phyloP scores from a whole-genome alignment of 1,284 basidiomycete species.

The Chalciporus sp. region DNA sequence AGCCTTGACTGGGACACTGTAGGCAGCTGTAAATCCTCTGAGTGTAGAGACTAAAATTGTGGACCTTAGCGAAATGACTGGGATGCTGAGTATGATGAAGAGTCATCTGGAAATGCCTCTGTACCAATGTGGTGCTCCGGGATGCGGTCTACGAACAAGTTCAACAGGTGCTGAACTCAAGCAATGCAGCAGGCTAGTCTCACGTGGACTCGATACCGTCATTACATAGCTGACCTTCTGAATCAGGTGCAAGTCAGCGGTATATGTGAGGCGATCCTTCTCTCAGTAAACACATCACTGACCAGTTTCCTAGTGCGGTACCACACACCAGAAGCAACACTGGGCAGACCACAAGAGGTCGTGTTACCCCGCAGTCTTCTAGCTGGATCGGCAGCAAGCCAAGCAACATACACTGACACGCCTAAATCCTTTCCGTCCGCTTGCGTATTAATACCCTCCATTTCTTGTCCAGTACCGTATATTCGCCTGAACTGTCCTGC shows the following conservation, averaged over 20 bases:
- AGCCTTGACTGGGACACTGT: conserved; percentile 34
- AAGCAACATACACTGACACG: neutral
- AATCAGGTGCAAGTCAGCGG: conserved; percentile 38
- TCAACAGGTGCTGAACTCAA: conserved; percentile 26
- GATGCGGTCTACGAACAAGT: conserved; percentile 22
- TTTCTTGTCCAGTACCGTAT: neutral
- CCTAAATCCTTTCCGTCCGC: no score
- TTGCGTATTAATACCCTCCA: neutral
- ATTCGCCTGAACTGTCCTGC: neutral
- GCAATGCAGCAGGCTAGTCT: conserved; percentile 32
- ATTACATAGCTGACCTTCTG: neutral
- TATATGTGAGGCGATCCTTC: conserved; percentile 38
- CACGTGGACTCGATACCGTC: neutral
- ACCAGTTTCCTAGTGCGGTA: conserved; percentile 33
- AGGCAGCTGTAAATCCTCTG: neutral
- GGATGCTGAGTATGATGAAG: conserved; percentile 32
- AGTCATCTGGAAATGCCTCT: conserved; percentile 30
- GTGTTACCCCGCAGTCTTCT: conserved; percentile 40
- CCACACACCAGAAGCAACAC: conserved; percentile 38
- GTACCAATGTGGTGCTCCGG: conserved; percentile 34
- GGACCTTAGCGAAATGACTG: conserved; percentile 24
- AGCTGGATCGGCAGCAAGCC: neutral
- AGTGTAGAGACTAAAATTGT: neutral
- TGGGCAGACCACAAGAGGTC: conserved; percentile 39
- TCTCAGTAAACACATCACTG: neutral